Evolutionary conservation across 257 asterid species (phyloP).

Genomic region (Jaltomata sinuosa): DNA sequence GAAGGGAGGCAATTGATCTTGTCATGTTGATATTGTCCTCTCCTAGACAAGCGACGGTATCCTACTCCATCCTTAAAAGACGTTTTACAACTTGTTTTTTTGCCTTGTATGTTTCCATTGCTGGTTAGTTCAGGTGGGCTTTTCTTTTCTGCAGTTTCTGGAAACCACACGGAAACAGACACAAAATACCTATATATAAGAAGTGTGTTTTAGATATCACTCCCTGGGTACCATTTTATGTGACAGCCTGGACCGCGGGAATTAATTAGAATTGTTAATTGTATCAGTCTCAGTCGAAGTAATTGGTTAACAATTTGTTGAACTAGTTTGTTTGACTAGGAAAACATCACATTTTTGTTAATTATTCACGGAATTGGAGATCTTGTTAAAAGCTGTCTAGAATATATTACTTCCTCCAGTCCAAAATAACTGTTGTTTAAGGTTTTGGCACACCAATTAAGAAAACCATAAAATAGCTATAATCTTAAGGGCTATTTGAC

Average conservation of each 20-base stretch:
- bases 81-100: not conserved
- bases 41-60: not conserved
- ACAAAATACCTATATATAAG: not conserved
- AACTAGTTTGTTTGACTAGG: not conserved
- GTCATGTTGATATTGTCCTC: not conserved
- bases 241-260: not conserved
- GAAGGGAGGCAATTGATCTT: slow-evolving; percentile 88
- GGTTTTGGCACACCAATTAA: not conserved
- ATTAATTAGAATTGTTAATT: not conserved
- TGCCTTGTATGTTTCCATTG: not conserved
- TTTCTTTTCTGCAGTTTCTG: not conserved
- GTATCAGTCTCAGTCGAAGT: not conserved
- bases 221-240: not conserved
- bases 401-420: not conserved
- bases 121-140: not conserved
- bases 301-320: not conserved
- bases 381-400: not conserved
- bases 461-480: not conserved
- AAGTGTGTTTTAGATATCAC: not conserved
- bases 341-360: not conserved
- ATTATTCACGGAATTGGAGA: not conserved
- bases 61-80: not conserved
- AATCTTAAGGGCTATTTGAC: not conserved
- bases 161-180: not conserved
- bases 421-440: not conserved